Base-by-base conservation (phyloP, 2,329 filamentous ascomycete species). In the Sporothrix schenckii region DNA sequence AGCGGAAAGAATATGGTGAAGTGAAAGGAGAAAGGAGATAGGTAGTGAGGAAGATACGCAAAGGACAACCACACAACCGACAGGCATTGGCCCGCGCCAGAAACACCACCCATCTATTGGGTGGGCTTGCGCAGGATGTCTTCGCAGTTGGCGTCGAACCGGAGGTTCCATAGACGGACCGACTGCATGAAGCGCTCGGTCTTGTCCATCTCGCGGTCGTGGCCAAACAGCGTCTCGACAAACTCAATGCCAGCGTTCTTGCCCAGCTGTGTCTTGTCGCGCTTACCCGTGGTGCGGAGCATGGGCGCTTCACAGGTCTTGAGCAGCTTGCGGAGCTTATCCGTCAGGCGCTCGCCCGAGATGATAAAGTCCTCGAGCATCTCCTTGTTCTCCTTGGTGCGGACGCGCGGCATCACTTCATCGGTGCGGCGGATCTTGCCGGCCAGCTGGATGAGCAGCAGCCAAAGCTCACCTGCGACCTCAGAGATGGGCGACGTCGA, bases 91-190 rank as follows among this genome's bases (percentile, higher is more conserved):
- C 6, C 52, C 16, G 34, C 21, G 34, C 30, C 14, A 49, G 21
- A 4, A 16, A 56, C 39, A 47, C 60, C 60, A 34, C 21, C 54
- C 68, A 70, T 77, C 77, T 86, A 89, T 77, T 83, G 80, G 75
- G 84, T 85, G 53, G 88, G 88, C 76, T 85, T 83, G 75, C 82
- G 82, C 72, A 98, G 84, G 75, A 98, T 94, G 39, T 94, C 92
- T 77, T 97, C 92, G 82, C 93, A 97, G 84, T 98, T 97, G 80
- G 92, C 92, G 77, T 97, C 93, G 80, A 97, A 99, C 61, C 94
- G 91, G 81, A 96, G 88, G 80, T 92, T 93, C 92, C 94, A 99
- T 49, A 94, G 85, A 66, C 92, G 88, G 77, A 97, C 90, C 74
- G 89, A 89, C 74, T 92, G 89, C 93, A 98, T 98, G 81, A 97